These are phyloP conservation scores for Phytophthora meadii DNA, from an alignment of 352 stramenopile genomes.

Conservation along the genomic window DNA sequence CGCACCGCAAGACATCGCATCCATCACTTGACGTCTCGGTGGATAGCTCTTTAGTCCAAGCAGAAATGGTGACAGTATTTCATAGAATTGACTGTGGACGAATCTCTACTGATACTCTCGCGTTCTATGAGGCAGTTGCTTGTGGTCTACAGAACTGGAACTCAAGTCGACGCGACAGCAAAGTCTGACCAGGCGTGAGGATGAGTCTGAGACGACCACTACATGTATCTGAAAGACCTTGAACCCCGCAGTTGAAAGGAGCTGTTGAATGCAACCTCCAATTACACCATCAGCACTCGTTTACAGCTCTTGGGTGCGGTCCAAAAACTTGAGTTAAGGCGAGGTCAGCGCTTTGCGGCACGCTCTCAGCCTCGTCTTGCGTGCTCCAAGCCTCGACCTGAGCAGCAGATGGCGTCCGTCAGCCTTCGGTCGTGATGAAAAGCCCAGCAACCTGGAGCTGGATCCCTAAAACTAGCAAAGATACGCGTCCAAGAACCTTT, in stretches of 20 bases:
- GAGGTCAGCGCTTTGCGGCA: constrained; percentile 17
- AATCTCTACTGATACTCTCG: neutral
- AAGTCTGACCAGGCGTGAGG: constrained; percentile 2
- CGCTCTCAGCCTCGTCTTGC: constrained; percentile 24
- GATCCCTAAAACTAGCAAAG: neutral
- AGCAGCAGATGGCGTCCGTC: constrained; percentile 21
- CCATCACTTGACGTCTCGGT: constrained; percentile 4
- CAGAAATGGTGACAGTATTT: neutral
- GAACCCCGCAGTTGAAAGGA: constrained; percentile 7
- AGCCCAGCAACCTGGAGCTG: neutral
- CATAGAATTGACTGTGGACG: neutral
- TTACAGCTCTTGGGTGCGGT: neutral
- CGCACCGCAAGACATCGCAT: neutral
- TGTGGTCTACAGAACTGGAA: neutral
- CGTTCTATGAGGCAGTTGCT: constrained; percentile 11
- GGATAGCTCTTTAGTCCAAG: neutral
- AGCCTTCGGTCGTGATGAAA: constrained; percentile 7
- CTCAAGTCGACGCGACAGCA: neutral
- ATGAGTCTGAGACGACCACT: constrained; percentile 9
- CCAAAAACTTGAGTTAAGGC: constrained; percentile 6
- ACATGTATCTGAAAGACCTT: constrained; percentile 2
- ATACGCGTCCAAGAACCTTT: neutral
- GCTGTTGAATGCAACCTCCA: constrained; percentile 5
- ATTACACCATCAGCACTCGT: neutral
- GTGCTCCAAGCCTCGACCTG: constrained; percentile 11